These are phyloP conservation scores for Aschersonia sp. DNA, from an alignment of 2,329 filamentous ascomycete species.

Conservation along the genomic window DNA sequence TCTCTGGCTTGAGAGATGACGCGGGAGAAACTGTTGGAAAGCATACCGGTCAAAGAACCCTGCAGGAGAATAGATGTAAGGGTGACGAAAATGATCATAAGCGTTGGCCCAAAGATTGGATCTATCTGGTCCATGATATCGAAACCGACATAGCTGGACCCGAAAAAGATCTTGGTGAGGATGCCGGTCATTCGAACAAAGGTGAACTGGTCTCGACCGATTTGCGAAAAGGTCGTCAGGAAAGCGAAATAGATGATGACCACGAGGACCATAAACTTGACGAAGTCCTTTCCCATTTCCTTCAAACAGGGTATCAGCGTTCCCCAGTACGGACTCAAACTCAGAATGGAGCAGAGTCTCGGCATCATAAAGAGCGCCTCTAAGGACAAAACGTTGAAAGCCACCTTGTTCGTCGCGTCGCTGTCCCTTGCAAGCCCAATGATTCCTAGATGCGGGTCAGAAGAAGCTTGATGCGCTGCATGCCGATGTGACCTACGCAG, in stretches of 20 bases:
- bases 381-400: constrained; percentile 80
- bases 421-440: constrained; percentile 33
- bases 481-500: constrained; percentile 39
- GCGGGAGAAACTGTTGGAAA: constrained; percentile 60
- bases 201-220: constrained; percentile 56
- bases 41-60: constrained; percentile 63
- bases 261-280: constrained; percentile 71
- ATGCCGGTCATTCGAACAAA: constrained; percentile 60
- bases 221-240: constrained; percentile 69
- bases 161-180: constrained; percentile 69
- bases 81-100: constrained; percentile 61
- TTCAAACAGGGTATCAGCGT: constrained; percentile 81
- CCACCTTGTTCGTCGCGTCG: constrained; percentile 52
- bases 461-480: too few relatives aligned
- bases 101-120: constrained; percentile 41
- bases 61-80: constrained; percentile 68
- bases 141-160: constrained; percentile 62
- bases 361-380: constrained; percentile 86
- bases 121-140: constrained; percentile 49
- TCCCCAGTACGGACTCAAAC: constrained; percentile 80
- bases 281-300: constrained; percentile 87
- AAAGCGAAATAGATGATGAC: constrained; percentile 78
- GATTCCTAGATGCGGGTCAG: constrained; percentile 12
- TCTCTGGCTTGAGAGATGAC: constrained; percentile 52
- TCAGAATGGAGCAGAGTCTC: constrained; percentile 74